Evolutionary conservation across 2,329 filamentous ascomycete genomes (phyloP).

Genomic region (Arthrobotrys musiformis): DNA sequence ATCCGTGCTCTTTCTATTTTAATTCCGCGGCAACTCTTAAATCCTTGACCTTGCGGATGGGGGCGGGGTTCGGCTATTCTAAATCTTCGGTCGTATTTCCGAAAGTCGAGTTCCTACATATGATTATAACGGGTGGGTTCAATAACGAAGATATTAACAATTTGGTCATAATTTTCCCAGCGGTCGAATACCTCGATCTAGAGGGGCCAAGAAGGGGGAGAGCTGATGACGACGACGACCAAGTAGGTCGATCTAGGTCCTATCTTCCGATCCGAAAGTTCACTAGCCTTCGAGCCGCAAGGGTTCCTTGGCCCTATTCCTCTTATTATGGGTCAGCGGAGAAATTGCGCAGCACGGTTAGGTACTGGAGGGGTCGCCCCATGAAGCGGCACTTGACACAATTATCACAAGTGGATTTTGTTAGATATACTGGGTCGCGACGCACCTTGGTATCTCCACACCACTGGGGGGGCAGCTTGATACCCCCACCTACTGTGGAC

Average conservation of each 20-base stretch:
- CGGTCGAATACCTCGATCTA: not conserved
- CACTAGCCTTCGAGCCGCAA: not conserved
- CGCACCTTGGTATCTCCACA: not conserved
- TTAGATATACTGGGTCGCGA: not conserved
- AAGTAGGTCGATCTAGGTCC: too few species aligned
- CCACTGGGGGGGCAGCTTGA: too few species aligned
- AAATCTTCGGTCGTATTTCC: not conserved
- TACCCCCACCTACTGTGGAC: too few species aligned
- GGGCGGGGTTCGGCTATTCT: not conserved
- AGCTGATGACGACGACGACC: not conserved
- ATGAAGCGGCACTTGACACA: not conserved
- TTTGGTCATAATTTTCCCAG: not conserved
- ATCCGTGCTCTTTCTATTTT: not conserved
- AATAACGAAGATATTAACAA: not conserved
- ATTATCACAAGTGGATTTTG: not conserved
- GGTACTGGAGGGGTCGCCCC: not conserved
- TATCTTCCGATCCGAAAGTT: not conserved
- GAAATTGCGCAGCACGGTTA: not conserved
- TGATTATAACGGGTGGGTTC: not conserved
- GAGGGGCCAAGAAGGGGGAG: not conserved
- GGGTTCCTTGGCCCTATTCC: conserved; percentile 6
- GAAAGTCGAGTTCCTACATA: not conserved
- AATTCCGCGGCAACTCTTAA: not conserved
- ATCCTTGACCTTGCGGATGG: not conserved
- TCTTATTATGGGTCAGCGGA: too few species aligned